phyloP scores from a whole-genome alignment of 2,329 filamentous ascomycete species.

The Daldinia sp. region DNA sequence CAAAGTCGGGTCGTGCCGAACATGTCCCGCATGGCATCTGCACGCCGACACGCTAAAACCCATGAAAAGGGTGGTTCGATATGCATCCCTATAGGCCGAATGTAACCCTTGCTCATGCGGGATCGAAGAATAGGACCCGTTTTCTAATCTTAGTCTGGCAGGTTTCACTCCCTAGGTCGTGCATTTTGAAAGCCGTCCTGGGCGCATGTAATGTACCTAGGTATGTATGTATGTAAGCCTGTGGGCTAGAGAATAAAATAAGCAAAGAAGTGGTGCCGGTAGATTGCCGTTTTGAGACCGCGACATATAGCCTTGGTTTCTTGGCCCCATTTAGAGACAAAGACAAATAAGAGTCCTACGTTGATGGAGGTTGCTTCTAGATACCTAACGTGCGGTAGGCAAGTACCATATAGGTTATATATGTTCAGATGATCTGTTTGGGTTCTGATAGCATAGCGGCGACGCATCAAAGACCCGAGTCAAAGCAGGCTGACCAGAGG shows the following conservation, averaged over 20 bases:
- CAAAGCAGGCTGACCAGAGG: not conserved
- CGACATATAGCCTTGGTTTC: no score
- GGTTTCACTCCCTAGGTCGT: slow-evolving; percentile 7
- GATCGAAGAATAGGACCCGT: slow-evolving; percentile 25
- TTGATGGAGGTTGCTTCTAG: not conserved
- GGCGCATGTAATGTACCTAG: not conserved
- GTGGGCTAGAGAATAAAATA: not conserved
- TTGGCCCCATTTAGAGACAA: no score
- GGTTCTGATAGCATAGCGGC: not conserved
- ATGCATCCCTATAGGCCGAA: slow-evolving; percentile 16
- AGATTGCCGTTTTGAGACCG: no score
- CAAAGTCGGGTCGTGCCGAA: slow-evolving; percentile 27
- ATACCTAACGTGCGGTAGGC: no score
- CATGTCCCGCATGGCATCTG: slow-evolving; percentile 1
- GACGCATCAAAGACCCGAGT: no score
- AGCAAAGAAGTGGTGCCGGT: not conserved
- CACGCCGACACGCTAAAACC: slow-evolving; percentile 14
- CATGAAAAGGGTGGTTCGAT: slow-evolving; percentile 8
- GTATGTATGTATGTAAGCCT: not conserved
- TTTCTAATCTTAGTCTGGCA: slow-evolving; percentile 23
- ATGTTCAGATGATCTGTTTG: not conserved
- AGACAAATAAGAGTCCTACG: no score
- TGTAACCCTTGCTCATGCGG: slow-evolving; percentile 10
- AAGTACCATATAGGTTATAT: no score
- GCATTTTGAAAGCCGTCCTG: slow-evolving; percentile 1